Base-by-base conservation (phyloP, 2,329 filamentous ascomycete genomes). In the Aureobasidium sp. region DNA sequence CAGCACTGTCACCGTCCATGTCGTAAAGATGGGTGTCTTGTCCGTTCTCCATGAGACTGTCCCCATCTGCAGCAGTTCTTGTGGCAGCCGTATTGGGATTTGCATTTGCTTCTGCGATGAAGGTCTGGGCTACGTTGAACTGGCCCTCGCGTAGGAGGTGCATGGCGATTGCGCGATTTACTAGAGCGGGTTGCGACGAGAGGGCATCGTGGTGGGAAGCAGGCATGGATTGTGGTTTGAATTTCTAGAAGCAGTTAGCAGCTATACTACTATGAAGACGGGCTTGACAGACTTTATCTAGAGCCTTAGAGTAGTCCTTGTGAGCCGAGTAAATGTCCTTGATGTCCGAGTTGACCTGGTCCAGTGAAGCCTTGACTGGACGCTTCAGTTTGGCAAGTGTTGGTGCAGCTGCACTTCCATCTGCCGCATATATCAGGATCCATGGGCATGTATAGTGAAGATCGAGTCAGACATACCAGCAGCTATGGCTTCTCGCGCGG, bases 141-240 rank as follows among this genome's bases (percentile, higher is more conserved):
- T 96, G 89, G 53, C 94, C 94, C 76, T 97, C 93, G 44, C 94
- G 89, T 43, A 99, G 82, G 26, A 99, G 83, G 72, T 99, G 94
- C 92, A 97, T 97, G 10, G 90, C 90, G 68, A 99, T 95, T 7
- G 94, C 93, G 62, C 92, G 86, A 76, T 97, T 95, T 71, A 97
- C 90, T 13, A 97, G 81, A 17, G 82, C 80, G 4, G 88, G 83
- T 67, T 95, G 86, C 24, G 87, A 83, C 1, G 85, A 86, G 74
- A 97, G 85, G 37, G 87, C 88, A 74, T 96, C 91, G 69, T 91
- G 87, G 63, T 92, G 89, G 70, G 86, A 88, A 15, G 87, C 89
- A 0, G 93, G 85, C 15, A 89, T 79, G 15, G 86, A 84, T 65
- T 83, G 83, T 65, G 84, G 82, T 76, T 87, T 87, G 71, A 86